phyloP scores from a whole-genome alignment of 495 filamentous ascomycete species.

The Mycothermus thermophilus region DNA sequence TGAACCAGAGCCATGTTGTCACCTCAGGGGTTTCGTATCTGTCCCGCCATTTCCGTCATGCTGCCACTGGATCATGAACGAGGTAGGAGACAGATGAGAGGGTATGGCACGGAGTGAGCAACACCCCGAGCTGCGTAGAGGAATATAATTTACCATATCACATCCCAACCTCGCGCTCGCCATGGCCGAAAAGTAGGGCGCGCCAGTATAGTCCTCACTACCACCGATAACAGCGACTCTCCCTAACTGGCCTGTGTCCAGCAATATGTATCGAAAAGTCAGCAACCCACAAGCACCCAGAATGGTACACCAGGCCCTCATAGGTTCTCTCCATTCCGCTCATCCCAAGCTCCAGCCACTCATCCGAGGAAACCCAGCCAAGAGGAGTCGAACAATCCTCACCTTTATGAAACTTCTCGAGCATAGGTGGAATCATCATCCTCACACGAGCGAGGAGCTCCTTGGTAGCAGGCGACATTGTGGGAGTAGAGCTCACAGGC shows the following conservation, averaged over 20 bases:
- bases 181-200: slow-evolving; percentile 96
- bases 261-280: slow-evolving; percentile 3
- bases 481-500: no score
- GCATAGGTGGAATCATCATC: slow-evolving; percentile 86
- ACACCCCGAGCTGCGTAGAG: no score
- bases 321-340: background rate
- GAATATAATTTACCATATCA: slow-evolving; percentile 50
- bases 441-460: slow-evolving; percentile 68
- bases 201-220: slow-evolving; percentile 90
- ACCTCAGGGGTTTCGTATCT: no score
- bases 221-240: slow-evolving; percentile 90
- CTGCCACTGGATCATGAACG: background rate
- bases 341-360: background rate
- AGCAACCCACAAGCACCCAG: no score
- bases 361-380: background rate
- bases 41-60: no score
- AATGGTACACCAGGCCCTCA: background rate
- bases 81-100: background rate
- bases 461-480: slow-evolving; percentile 38
- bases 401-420: slow-evolving; percentile 97
- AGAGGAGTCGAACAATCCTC: background rate
- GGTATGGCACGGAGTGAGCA: no score
- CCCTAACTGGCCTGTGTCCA: slow-evolving; percentile 58
- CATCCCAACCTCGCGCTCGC: slow-evolving; percentile 79
- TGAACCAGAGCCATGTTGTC: no score